phyloP scores from a whole-genome alignment of 192 early-diverging fungal species.

The Coemansia sp. region DNA sequence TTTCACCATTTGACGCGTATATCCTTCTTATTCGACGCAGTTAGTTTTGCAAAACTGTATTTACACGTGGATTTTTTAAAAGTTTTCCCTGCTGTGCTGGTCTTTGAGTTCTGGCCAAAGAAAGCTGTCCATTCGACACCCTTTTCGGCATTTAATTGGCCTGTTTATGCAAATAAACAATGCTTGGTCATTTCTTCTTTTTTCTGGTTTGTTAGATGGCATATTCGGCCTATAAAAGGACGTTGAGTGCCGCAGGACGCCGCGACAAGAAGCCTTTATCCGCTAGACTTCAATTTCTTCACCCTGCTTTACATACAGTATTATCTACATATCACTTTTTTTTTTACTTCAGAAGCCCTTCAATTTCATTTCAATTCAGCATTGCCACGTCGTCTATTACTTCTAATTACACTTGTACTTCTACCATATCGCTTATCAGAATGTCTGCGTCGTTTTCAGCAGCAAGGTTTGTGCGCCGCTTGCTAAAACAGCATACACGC shows the following conservation, averaged over 20 bases:
- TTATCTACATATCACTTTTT: not conserved
- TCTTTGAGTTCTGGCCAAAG: not conserved
- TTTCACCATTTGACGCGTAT: too few relatives aligned
- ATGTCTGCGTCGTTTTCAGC: constrained; percentile 44
- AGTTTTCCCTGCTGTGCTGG: not conserved
- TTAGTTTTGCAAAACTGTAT: too few relatives aligned
- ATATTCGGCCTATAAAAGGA: too few relatives aligned
- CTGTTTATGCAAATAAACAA: not conserved
- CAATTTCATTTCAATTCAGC: constrained; percentile 1
- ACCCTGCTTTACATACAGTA: too few relatives aligned
- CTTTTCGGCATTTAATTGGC: not conserved
- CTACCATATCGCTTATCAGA: not conserved
- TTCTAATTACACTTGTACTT: not conserved
- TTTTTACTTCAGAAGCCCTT: not conserved
- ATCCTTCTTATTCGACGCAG: too few relatives aligned
- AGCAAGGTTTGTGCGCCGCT: constrained; percentile 29
- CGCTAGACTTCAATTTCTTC: not conserved
- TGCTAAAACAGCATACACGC: constrained; percentile 26
- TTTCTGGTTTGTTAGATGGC: too few relatives aligned
- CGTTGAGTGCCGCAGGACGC: too few relatives aligned
- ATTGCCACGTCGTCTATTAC: not conserved
- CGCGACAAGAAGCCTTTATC: too few relatives aligned
- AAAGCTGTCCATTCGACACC: too few relatives aligned
- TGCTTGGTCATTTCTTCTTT: too few relatives aligned
- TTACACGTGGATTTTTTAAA: constrained; percentile 16